These are phyloP conservation scores for Vicia faba DNA, from an alignment of 306 rosid species.

Conservation along the genomic window DNA sequence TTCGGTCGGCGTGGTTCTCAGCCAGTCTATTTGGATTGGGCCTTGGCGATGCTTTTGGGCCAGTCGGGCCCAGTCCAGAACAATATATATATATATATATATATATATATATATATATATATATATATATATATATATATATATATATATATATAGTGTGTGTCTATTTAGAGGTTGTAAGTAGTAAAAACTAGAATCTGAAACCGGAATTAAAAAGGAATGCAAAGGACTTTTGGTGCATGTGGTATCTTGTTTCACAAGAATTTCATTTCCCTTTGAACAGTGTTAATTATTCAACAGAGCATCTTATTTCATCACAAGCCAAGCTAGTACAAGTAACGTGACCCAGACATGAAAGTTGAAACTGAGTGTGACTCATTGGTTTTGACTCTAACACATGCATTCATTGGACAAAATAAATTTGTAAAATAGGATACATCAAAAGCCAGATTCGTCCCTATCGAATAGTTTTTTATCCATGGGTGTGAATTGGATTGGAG, in stretches of 20 bases:
- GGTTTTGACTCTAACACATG: conserved; percentile 21
- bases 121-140: too few species aligned
- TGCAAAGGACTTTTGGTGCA: conserved; percentile 31
- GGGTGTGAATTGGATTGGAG: conserved; percentile 29
- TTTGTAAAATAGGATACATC: conserved; percentile 17
- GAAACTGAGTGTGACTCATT: conserved; percentile 13
- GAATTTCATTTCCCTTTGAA: conserved; percentile 43
- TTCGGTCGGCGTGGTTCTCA: too few species aligned
- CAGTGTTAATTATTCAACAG: conserved; percentile 22
- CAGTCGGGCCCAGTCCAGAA: too few species aligned
- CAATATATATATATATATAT: too few species aligned
- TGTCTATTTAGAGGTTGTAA: too few species aligned
- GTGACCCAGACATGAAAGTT: conserved; percentile 34
- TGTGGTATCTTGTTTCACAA: conserved; percentile 49
- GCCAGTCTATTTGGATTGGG: too few species aligned
- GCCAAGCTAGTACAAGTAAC: conserved; percentile 29
- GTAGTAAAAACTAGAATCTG: background rate
- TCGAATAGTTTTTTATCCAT: conserved; percentile 9
- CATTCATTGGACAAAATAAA: conserved; percentile 9
- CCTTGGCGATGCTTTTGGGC: too few species aligned
- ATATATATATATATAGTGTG: too few species aligned
- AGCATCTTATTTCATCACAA: conserved; percentile 31
- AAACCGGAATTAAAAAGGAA: background rate
- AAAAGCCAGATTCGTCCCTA: conserved; percentile 19
- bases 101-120: too few species aligned